These are phyloP conservation scores for Comarum palustre DNA, from an alignment of 306 rosid species.

Conservation along the genomic window DNA sequence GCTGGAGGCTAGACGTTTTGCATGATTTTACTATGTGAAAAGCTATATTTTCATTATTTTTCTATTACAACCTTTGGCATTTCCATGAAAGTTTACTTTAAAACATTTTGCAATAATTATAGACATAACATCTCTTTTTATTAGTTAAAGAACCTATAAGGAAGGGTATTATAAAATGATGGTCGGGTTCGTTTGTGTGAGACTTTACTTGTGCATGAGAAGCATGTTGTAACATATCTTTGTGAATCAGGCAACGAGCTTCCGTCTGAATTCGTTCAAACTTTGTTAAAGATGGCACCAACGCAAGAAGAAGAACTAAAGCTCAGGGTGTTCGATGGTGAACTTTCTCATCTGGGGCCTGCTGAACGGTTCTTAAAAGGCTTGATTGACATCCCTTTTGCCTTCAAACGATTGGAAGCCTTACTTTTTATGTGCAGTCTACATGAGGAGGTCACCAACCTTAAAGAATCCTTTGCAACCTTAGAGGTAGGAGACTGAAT, in stretches of 20 bases:
- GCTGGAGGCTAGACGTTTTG: background rate
- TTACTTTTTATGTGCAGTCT: constrained; percentile 72
- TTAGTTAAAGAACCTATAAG: background rate
- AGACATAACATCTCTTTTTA: background rate
- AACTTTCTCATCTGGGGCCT: constrained; percentile 60
- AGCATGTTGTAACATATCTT: constrained; percentile 23
- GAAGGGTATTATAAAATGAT: background rate
- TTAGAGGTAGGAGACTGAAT: constrained; percentile 60
- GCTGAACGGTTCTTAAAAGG: constrained; percentile 86
- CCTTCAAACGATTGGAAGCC: constrained; percentile 78
- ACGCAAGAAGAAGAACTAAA: constrained; percentile 85
- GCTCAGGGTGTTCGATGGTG: constrained; percentile 70
- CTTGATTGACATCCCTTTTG: constrained; percentile 72
- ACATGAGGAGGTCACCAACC: constrained; percentile 59
- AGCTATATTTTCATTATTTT: background rate
- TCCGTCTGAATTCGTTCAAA: constrained; percentile 70
- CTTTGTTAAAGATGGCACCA: constrained; percentile 84
- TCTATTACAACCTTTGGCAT: background rate
- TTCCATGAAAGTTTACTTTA: background rate
- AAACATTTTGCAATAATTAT: background rate
- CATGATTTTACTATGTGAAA: background rate
- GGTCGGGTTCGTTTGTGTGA: background rate
- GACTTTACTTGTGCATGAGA: constrained; percentile 4
- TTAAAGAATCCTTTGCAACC: constrained; percentile 55
- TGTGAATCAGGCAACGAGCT: constrained; percentile 77